These are phyloP conservation scores for Mycena latifolia DNA, from an alignment of 768 basidiomycete genomes.

Conservation along the genomic window DNA sequence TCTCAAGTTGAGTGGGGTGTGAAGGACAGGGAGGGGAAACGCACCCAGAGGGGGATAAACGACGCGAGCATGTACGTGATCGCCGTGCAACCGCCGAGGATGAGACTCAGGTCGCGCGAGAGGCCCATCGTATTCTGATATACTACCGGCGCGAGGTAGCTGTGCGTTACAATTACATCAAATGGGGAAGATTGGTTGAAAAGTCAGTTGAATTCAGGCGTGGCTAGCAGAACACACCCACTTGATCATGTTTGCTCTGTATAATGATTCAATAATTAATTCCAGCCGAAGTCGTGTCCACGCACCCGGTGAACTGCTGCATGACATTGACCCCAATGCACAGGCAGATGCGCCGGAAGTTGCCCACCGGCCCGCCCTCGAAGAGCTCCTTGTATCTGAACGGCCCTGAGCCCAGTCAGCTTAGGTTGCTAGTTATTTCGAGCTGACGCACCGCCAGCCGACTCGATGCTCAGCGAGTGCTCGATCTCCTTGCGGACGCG, in stretches of 20 bases:
- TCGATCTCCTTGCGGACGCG: constrained; percentile 52
- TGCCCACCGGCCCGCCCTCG: constrained; percentile 51
- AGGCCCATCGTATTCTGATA: constrained; percentile 58
- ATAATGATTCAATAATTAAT: too few species aligned
- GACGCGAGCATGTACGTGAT: constrained; percentile 56
- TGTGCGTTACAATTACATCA: constrained; percentile 22
- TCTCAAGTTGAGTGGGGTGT: not conserved
- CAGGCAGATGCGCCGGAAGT: constrained; percentile 52
- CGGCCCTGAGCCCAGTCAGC: constrained; percentile 41
- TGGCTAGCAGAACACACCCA: constrained; percentile 34
- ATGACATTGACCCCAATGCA: constrained; percentile 55
- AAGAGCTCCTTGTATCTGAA: constrained; percentile 51
- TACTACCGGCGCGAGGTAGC: constrained; percentile 54
- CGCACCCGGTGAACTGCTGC: constrained; percentile 61
- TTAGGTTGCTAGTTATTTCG: too few species aligned
- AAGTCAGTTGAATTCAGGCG: too few species aligned
- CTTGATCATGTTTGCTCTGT: constrained; percentile 58
- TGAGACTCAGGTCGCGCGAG: constrained; percentile 52
- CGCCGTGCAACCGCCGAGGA: constrained; percentile 54
- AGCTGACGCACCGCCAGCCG: constrained; percentile 49
- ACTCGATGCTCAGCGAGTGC: constrained; percentile 49
- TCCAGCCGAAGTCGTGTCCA: too few species aligned
- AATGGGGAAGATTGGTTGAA: too few species aligned
- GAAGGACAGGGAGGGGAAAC: not conserved
- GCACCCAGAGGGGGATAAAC: constrained; percentile 54